phyloP scores from a whole-genome alignment of 768 basidiomycete genomes.

The Auricularia cornea region DNA sequence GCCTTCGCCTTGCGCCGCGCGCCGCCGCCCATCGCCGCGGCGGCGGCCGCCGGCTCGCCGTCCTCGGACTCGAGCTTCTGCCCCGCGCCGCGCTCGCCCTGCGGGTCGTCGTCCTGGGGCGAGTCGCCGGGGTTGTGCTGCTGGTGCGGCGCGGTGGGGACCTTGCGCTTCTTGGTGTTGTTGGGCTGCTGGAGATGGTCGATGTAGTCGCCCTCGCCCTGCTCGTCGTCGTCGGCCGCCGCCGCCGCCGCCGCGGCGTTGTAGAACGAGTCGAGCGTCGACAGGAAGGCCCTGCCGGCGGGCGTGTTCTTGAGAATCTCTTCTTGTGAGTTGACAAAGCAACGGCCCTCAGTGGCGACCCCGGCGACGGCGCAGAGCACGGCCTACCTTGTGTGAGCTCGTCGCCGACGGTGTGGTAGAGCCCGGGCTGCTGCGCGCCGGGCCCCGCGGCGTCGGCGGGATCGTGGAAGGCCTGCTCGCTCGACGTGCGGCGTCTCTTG shows the following conservation, averaged over 20 bases:
- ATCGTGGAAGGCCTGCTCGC: neutral
- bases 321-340: neutral
- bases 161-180: conserved; percentile 85
- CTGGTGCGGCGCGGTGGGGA: conserved; percentile 43
- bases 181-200: conserved; percentile 70
- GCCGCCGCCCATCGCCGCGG: conserved; percentile 18
- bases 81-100: conserved; percentile 23
- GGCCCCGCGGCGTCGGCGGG: neutral
- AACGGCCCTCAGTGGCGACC: neutral
- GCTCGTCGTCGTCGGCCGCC: conserved; percentile 39
- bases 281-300: conserved; percentile 4
- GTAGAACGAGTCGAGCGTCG: conserved; percentile 1
- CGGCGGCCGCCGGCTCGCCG: conserved; percentile 30
- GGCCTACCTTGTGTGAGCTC: neutral
- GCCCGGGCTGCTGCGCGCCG: neutral
- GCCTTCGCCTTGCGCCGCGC: conserved; percentile 14
- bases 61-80: conserved; percentile 16
- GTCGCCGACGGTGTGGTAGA: neutral
- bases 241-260: neutral
- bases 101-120: conserved; percentile 35
- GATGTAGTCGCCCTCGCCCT: conserved; percentile 51
- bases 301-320: conserved; percentile 3
- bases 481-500: conserved; percentile 56
- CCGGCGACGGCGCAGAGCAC: neutral
- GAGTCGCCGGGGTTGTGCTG: conserved; percentile 17